Evolutionary conservation across 768 basidiomycete genomes (phyloP).

Genomic region (Xerocomus potaroensis): DNA sequence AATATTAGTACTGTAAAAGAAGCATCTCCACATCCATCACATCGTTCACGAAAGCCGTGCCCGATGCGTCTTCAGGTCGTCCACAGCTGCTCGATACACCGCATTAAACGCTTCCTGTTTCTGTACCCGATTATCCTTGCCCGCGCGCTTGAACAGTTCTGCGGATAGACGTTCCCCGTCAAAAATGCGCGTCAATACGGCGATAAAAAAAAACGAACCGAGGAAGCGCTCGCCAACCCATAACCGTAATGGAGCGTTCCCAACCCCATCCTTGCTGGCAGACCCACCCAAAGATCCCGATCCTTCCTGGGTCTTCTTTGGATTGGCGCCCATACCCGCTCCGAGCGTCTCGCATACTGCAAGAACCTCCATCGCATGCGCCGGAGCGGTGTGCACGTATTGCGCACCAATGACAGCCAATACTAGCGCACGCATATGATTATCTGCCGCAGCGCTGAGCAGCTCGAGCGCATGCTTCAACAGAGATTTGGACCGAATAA

Average conservation of each 20-base stretch:
- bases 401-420: constrained; percentile 66
- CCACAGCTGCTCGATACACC: constrained; percentile 23
- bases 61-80: constrained; percentile 15
- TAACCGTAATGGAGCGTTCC: constrained; percentile 60
- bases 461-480: constrained; percentile 58
- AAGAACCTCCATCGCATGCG: constrained; percentile 66
- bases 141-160: constrained; percentile 59
- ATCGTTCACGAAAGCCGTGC: constrained; percentile 14
- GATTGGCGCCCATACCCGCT: constrained; percentile 55
- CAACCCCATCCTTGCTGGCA: constrained; percentile 35
- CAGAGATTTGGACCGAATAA: constrained; percentile 34
- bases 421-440: constrained; percentile 67
- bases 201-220: constrained; percentile 36
- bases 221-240: constrained; percentile 72
- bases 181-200: background rate
- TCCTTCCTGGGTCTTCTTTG: constrained; percentile 16
- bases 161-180: background rate
- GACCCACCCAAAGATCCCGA: background rate
- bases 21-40: too few relatives aligned
- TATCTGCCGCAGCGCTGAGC: constrained; percentile 58
- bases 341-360: constrained; percentile 66
- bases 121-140: constrained; percentile 43
- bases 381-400: constrained; percentile 64
- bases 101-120: constrained; percentile 47
- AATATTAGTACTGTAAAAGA: too few relatives aligned